Conservation (phyloP, 345 rosid species). For the Firmiana major region DNA sequence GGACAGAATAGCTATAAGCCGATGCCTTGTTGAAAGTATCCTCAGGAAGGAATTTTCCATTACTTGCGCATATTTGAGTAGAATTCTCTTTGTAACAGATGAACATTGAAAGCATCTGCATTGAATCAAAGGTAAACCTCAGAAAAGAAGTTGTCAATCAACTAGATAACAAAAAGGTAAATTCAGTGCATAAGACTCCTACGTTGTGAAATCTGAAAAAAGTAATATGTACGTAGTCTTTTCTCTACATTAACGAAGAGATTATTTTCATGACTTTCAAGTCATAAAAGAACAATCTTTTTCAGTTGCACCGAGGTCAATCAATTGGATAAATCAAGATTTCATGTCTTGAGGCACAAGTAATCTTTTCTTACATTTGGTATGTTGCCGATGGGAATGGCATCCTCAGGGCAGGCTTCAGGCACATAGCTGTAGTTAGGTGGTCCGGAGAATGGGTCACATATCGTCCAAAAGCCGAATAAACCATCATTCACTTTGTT, state of each 20-base stretch:
- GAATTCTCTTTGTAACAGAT: conserved; percentile 41
- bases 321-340: conserved; percentile 14
- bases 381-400: conserved; percentile 6
- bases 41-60: conserved; percentile 48
- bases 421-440: conserved; percentile 4
- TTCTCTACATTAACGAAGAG: no score
- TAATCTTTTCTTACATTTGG: not conserved
- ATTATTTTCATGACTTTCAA: no score
- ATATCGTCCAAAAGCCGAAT: not conserved
- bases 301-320: no score
- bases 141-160: not conserved
- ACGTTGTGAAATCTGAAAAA: no score
- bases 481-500: not conserved
- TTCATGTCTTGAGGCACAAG: not conserved
- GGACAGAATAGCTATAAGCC: conserved; percentile 48
- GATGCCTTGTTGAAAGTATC: conserved; percentile 30
- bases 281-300: no score
- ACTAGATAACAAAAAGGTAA: no score
- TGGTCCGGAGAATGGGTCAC: conserved; percentile 1
- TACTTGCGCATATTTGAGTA: conserved; percentile 26
- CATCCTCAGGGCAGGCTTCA: not conserved
- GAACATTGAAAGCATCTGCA: conserved; percentile 47
- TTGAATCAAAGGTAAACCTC: not conserved
- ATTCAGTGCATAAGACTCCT: no score
- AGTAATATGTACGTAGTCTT: no score